Base-by-base conservation (phyloP, 345 rosid species). In the Raphanus sativus region DNA sequence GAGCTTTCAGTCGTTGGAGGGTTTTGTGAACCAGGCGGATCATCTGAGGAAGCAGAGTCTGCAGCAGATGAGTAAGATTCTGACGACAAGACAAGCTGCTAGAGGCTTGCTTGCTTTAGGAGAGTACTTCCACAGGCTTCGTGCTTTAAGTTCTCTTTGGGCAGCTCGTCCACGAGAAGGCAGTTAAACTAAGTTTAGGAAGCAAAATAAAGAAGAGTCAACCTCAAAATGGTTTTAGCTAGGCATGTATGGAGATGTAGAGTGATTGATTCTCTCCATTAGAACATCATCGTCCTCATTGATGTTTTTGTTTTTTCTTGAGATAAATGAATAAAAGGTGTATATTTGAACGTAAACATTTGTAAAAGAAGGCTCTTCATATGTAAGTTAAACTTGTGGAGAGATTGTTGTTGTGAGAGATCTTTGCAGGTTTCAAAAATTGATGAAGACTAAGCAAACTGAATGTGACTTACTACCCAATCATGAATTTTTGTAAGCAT, bases 91-190 rank as follows among this genome's bases (percentile, higher is more conserved):
- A 48, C 94, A 92, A 79, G 75, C 97, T 36, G 97, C 98, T 59
- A 85, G 89, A 45, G 97, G 89, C 9, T 81, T 92, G 66, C 93
- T 94, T 9, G 90, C 86, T 38, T 21, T 65, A 24, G 69, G 69
- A 65, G 69, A 65, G 17, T 36, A 65, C 32, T 65, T 65, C 11
- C 40, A 62, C 8, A 62, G 40, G 40, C 40, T n/a, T 30, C 97
- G 97, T 77, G 94, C 98, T 55, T 90, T 92, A 11, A 92, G 94
- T 71, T 88, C 97, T 6, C 97, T 92, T 2, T 95, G 96, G 89
- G 82, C 94, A 42, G 92, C 96, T 70, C 89, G 94, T 45, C 93
- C 97, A 48, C 78, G 66, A 29, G 94, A 87, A 73, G 72, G 78
- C 11, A 74, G 87, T 73, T 88, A 56, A 82, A 66, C 42, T 8